phyloP scores from a whole-genome alignment of 306 rosid species.

The Quercus suber region DNA sequence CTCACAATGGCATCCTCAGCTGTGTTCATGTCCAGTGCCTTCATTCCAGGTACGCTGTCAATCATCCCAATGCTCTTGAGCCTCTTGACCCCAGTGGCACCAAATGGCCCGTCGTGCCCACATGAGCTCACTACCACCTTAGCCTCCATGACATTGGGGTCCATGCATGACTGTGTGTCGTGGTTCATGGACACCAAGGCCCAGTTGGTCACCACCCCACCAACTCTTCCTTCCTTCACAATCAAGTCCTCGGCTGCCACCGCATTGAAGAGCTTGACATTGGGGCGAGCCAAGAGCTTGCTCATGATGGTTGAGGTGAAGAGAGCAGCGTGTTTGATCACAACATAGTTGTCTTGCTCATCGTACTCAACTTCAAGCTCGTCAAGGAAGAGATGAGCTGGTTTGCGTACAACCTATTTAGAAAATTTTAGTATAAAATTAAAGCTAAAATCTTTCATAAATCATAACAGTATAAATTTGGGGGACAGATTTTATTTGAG shows the following conservation, averaged over 20 bases:
- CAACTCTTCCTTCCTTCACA: conserved; percentile 78
- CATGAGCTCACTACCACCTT: conserved; percentile 94
- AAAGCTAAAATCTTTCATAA: background rate
- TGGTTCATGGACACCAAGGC: conserved; percentile 93
- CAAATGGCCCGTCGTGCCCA: conserved; percentile 94
- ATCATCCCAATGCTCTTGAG: conserved; percentile 80
- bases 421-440: background rate
- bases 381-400: conserved; percentile 80
- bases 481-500: too few species aligned
- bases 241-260: conserved; percentile 90
- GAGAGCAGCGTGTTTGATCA: conserved; percentile 85
- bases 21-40: conserved; percentile 86
- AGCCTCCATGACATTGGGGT: conserved; percentile 96
- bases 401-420: conserved; percentile 60
- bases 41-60: conserved; percentile 85
- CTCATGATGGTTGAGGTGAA: conserved; percentile 97
- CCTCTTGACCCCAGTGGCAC: conserved; percentile 93
- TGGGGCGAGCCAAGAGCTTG: conserved; percentile 72
- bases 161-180: conserved; percentile 94
- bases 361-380: conserved; percentile 70
- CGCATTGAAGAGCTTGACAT: conserved; percentile 90
- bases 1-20: conserved; percentile 90
- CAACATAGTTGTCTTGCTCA: conserved; percentile 81
- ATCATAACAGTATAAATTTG: too few species aligned
- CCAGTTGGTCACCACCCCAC: conserved; percentile 93